Conservation (phyloP, 441 rosid species). For the Populus hybrid region DNA sequence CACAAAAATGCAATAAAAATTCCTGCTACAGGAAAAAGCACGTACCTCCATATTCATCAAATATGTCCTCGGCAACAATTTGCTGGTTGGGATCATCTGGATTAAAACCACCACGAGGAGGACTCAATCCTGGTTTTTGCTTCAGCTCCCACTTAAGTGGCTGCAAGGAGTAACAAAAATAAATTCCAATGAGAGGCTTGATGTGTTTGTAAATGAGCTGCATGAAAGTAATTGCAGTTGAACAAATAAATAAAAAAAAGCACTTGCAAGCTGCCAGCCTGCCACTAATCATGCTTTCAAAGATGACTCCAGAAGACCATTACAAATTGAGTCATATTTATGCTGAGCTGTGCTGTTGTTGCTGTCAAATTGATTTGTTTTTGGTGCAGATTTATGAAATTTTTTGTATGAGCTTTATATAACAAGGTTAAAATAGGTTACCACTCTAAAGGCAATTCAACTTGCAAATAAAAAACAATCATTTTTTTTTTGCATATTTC, state of each 20-base stretch:
- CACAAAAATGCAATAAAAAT: neutral
- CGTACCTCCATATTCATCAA: constrained; percentile 93
- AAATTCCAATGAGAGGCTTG: constrained; percentile 9
- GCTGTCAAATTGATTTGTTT: neutral
- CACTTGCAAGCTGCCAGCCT: constrained; percentile 5
- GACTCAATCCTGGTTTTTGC: constrained; percentile 93
- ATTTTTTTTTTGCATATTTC: neutral
- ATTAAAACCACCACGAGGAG: constrained; percentile 94
- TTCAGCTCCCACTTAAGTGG: constrained; percentile 96
- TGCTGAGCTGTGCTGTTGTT: neutral
- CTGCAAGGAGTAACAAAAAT: constrained; percentile 34
- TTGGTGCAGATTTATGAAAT: neutral
- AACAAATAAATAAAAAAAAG: neutral
- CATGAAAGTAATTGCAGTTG: neutral
- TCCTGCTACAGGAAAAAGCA: constrained; percentile 6
- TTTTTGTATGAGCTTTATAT: neutral
- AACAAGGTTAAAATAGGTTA: neutral
- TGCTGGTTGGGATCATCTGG: constrained; percentile 94
- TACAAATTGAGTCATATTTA: neutral
- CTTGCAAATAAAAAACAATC: neutral
- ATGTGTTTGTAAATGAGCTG: neutral
- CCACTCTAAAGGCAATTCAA: neutral
- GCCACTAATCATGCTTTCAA: constrained; percentile 3
- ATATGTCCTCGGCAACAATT: constrained; percentile 93
- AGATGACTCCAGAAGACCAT: neutral